Evolutionary conservation across 345 rosid genomes (phyloP).

Genomic region (Lepidium sativum): DNA sequence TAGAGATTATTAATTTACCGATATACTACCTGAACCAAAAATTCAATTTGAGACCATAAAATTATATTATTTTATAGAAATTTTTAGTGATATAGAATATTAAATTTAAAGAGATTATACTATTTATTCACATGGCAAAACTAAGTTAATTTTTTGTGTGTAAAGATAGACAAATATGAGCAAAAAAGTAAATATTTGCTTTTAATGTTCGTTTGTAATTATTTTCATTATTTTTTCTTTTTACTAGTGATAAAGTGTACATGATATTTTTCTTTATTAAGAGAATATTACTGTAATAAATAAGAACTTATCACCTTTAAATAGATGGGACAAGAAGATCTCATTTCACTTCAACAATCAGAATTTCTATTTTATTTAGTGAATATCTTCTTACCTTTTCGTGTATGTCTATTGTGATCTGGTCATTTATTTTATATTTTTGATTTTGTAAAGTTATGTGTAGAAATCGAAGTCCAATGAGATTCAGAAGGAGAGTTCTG

Average conservation of each 20-base stretch:
- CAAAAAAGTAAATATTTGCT: neutral
- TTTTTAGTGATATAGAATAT: too few species aligned
- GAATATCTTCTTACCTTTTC: neutral
- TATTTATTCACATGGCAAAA: neutral
- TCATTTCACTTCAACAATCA: neutral
- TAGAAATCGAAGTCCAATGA: neutral
- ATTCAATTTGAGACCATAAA: too few species aligned
- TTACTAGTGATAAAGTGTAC: neutral
- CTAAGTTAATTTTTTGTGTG: neutral
- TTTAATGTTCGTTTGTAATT: neutral
- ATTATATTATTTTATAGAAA: too few species aligned
- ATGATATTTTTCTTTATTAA: neutral
- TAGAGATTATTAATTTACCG: too few species aligned
- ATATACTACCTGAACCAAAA: too few species aligned
- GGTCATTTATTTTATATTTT: neutral
- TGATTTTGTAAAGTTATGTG: neutral
- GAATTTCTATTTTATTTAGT: neutral
- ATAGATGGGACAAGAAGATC: neutral
- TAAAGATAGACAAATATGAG: slow-evolving; percentile 5
- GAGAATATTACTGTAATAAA: too few species aligned
- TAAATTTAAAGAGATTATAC: too few species aligned
- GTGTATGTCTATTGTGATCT: neutral
- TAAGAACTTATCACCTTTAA: neutral
- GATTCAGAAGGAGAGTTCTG: neutral
- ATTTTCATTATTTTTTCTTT: too few species aligned